Base-by-base conservation (phyloP, 176 grass and related monocot genomes). In the Neostapfia colusana region DNA sequence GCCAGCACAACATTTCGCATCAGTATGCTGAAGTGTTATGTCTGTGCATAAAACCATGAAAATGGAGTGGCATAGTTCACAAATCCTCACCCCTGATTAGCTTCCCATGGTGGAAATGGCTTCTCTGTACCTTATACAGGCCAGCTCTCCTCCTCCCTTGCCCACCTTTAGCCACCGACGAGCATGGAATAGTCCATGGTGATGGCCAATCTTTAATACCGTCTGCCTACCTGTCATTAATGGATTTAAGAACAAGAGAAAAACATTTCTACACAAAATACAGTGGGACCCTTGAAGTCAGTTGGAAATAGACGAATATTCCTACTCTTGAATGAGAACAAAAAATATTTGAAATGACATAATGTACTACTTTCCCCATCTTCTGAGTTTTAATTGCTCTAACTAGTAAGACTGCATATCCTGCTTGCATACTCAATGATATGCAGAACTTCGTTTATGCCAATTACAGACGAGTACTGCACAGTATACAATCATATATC, bases 141-240 rank as follows among this genome's bases (percentile, higher is more conserved):
- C 63, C 51, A 41, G 36, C n/a, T 28, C 28, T 7, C 7, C 26
- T 8, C 8, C 40, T 69, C 67, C 69, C 24, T 74, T 55, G 14
- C 25, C 20, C 45, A 43, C 14, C 18, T 56, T 31, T 55, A 63
- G 63, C n/a, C 63, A 83, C 26, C 36, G 16, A 55, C 17, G 36
- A 15, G 35, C 13, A 28, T 61, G 15, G 9, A 69, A 6, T 55
- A 45, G 17, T 18, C 11, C 18, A 84, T 55, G 37, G 37, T 64
- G 81, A 84, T 57, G 21, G 45, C 6, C 70, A 70, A 57, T 49
- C 76, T 75, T 31, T 65, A 69, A 69, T 75, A 11, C 16, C 5
- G 7, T 46, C 73, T 23, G 49, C 66, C 39, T 24, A 58, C 73
- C 79, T 70, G 65, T 34, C 46, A 77, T 72, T 82, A 36, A 77